Percentiles rank a stretch among this genome's conserved stretches.
Conservation (phyloP, 345 rosid species). For the Cardamine chenopodiifolia region DNA sequence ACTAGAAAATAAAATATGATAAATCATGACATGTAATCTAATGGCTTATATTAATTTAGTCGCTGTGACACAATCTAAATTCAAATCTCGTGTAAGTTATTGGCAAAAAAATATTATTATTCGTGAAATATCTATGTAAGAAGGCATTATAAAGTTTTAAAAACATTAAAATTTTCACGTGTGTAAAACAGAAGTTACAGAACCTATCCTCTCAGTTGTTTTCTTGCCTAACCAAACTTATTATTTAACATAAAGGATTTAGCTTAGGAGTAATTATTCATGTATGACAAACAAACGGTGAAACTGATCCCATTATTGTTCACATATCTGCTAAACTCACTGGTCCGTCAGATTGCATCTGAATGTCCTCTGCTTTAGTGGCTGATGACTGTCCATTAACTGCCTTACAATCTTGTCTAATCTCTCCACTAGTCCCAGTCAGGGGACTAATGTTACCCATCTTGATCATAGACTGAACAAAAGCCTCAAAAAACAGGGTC, state of each 20-base stretch:
- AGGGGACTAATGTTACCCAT: slow-evolving; percentile 64
- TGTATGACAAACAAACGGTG: slow-evolving; percentile 18
- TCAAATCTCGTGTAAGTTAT: not conserved
- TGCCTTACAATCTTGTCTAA: slow-evolving; percentile 57
- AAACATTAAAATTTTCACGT: not conserved
- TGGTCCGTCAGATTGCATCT: slow-evolving; percentile 17
- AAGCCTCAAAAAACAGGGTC: slow-evolving; percentile 58
- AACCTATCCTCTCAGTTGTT: not conserved
- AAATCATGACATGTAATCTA: not conserved
- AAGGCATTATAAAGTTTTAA: not conserved
- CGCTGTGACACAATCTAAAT: not conserved
- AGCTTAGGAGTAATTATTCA: not conserved
- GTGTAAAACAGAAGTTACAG: not conserved
- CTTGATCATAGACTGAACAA: slow-evolving; percentile 57
- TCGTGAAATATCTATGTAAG: not conserved
- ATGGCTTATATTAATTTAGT: not conserved
- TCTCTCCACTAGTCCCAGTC: slow-evolving; percentile 60
- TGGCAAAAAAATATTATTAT: not conserved
- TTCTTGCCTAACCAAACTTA: not conserved
- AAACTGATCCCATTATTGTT: not conserved
- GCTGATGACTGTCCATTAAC: slow-evolving; percentile 47
- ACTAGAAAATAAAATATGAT: not conserved
- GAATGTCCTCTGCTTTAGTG: slow-evolving; percentile 15
- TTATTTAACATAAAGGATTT: not conserved
- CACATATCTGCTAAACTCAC: slow-evolving; percentile 29